phyloP scores from a whole-genome alignment of 257 asterid species.

The Coffea canephora region DNA sequence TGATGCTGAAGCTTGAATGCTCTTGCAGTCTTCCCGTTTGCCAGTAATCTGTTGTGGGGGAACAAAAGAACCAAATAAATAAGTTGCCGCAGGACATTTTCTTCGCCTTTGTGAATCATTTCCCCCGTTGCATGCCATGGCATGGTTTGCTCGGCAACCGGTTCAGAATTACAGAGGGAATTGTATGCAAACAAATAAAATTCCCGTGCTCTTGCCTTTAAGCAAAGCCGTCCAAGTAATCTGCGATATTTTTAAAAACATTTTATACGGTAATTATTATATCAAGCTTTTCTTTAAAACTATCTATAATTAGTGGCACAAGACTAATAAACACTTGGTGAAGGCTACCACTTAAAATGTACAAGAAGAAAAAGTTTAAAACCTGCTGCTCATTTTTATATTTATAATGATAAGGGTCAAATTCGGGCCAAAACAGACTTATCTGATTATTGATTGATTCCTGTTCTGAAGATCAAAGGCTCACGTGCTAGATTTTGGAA shows the following conservation, averaged over 20 bases:
- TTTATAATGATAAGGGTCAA: too few species aligned
- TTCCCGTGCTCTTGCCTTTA: neutral
- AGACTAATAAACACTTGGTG: too few species aligned
- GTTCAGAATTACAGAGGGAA: neutral
- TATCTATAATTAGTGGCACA: too few species aligned
- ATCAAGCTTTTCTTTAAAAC: too few species aligned
- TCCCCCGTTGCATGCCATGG: neutral
- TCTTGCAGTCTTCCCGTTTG: neutral
- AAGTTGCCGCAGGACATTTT: neutral
- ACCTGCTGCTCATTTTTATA: too few species aligned
- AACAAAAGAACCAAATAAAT: neutral
- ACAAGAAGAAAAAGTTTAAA: too few species aligned
- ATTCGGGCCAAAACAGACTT: too few species aligned
- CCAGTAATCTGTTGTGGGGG: neutral
- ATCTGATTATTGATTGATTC: neutral
- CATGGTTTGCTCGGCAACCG: neutral
- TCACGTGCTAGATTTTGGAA: neutral
- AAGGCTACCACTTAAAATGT: too few species aligned
- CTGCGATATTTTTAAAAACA: too few species aligned
- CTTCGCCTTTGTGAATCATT: neutral
- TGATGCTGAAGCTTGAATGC: slow-evolving; percentile 30
- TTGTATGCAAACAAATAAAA: too few species aligned
- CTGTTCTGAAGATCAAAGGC: too few species aligned
- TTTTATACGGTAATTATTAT: neutral
- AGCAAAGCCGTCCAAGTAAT: neutral